Evolutionary conservation across 129 eudicot species (phyloP).

Genomic region (Apium graveolens): DNA sequence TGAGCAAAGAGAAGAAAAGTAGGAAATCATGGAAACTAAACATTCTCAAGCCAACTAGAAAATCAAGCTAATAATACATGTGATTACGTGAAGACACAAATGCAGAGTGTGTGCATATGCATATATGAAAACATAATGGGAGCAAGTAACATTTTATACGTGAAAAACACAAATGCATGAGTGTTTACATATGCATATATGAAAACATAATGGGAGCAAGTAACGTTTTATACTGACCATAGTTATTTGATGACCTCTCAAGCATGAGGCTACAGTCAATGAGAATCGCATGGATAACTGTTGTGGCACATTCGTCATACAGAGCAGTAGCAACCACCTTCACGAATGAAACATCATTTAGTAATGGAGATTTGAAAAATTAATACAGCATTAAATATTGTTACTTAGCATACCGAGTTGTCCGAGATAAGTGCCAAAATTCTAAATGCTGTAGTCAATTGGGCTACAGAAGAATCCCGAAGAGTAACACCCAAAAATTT

Average conservation of each 20-base stretch:
- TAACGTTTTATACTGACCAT: slow-evolving; percentile 51
- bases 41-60: background rate
- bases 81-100: background rate
- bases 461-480: slow-evolving; percentile 86
- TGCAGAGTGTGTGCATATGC: background rate
- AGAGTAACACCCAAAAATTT: slow-evolving; percentile 76
- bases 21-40: background rate
- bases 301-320: slow-evolving; percentile 89
- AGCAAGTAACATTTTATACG: slow-evolving; percentile 22
- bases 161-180: too few species aligned
- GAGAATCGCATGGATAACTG: slow-evolving; percentile 83
- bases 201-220: background rate
- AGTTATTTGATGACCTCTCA: slow-evolving; percentile 91
- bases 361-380: slow-evolving; percentile 1
- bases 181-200: too few species aligned
- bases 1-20: background rate
- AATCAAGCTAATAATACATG: background rate
- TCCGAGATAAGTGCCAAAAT: slow-evolving; percentile 86
- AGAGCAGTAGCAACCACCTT: slow-evolving; percentile 84
- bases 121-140: background rate
- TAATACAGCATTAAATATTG: background rate
- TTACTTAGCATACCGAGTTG: slow-evolving; percentile 49
- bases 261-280: slow-evolving; percentile 80
- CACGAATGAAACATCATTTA: slow-evolving; percentile 17
- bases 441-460: slow-evolving; percentile 81